Evolutionary conservation across 2,329 filamentous ascomycete genomes (phyloP), one percentile per base, ranked within the genome.

Genomic region (Pseudocercospora pini-densiflorae): DNA sequence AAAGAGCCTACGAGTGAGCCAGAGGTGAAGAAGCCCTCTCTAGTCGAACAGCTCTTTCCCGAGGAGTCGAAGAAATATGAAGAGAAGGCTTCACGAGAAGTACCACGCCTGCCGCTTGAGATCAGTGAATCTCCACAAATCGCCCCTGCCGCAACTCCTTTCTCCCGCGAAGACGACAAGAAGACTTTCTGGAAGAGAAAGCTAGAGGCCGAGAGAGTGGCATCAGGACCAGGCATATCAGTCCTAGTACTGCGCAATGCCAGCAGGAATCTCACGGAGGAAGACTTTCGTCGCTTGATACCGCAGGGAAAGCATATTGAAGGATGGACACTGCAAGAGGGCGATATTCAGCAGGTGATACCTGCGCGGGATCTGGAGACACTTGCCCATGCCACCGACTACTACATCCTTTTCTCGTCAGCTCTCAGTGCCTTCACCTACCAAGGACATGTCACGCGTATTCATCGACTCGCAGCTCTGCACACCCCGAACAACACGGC

Each of bases 251-350:
- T 93, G 43, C 81, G 81, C 21, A 85, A 87, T 45, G 84, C 87
- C 6, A 87, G 86, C 72, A 84, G 83, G 64, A 84, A 86, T 21
- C 83, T 94, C 51, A 81, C 83, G 21, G 86, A 89, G 71, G 86
- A 85, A 70, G 92, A 94, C 79, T 94, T 94, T 78, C 84, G 87
- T 69, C 88, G 91, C 63, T 78, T 93, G 19, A 84, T 88, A 5
- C 85, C 85, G 1, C 86, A 84, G 72, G 87, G 88, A 54, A 79
- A 82, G 62, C 88, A 91, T 71, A 85, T 94, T 36, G 87, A 90
- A 68, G 85, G 85, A 47, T 93, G 91, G 91, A 72, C 66, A 6
- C 83, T 86, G 19, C 73, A 77, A 19, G 75, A 79, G 9, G 84
- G 83, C 63, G 87, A 87, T 29, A 88, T 92, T 33, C 19, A 72